phyloP scores from a whole-genome alignment of 306 rosid genomes.

The Ziziphus jujuba region DNA sequence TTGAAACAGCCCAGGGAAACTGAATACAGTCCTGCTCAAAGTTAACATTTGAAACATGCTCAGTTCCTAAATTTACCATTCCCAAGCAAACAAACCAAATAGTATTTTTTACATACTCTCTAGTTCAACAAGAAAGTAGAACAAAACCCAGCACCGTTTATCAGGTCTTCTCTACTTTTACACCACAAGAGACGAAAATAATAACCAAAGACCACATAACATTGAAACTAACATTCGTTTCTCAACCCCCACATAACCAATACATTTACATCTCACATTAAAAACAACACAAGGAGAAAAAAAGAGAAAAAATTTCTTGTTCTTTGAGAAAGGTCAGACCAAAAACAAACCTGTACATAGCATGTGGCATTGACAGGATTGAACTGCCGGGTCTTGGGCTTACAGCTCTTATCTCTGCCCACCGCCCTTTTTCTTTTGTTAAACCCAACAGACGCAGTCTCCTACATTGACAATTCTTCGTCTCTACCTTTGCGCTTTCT shows the following conservation, averaged over 20 bases:
- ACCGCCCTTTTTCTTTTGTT: constrained; percentile 74
- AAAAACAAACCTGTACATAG: constrained; percentile 57
- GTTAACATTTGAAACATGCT: neutral
- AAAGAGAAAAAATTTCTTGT: neutral
- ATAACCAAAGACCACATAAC: neutral
- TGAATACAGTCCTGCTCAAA: neutral
- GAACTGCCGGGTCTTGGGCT: constrained; percentile 46
- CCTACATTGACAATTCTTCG: constrained; percentile 32
- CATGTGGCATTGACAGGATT: constrained; percentile 70
- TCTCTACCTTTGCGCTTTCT: constrained; percentile 8
- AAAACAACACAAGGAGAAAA: too few species aligned
- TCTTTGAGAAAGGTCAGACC: neutral
- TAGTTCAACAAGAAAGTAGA: too few species aligned
- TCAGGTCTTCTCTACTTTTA: too few species aligned
- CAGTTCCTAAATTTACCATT: neutral
- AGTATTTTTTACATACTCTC: too few species aligned
- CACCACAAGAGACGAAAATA: neutral
- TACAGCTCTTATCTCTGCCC: constrained; percentile 53
- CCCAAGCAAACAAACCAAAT: neutral
- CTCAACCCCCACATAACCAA: neutral
- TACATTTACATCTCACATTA: neutral
- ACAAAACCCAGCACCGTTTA: too few species aligned
- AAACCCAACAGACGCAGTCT: constrained; percentile 38
- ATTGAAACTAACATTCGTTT: too few species aligned
- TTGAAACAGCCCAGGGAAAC: neutral